Evolutionary conservation across 805 yeast species (phyloP), one percentile per base, ranked within the genome.

Genomic region (Candida dajiaensis): DNA sequence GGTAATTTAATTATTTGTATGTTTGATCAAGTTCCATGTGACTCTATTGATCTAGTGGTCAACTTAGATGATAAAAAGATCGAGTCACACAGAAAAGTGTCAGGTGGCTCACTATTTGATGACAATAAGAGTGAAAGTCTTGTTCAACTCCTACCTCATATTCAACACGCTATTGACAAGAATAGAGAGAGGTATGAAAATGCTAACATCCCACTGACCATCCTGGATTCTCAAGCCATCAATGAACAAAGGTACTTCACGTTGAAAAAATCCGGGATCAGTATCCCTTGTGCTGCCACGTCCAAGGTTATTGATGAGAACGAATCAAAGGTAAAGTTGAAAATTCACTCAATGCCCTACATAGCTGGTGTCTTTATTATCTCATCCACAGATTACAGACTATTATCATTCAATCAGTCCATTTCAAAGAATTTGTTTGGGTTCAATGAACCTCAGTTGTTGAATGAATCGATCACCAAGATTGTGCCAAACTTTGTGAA

Each of bases 331-430:
- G 61, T 81, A 19, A 77, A 83, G 56, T 59, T 87, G 46, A 83
- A 85, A 53, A 73, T 88, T 18, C 90, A 85, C 58, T 73, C 90
- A 5, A 65, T 88, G 55, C 96, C 96, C 0, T 86, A 87, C 63
- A 85, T 88, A 55, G 94, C 96, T 1, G 97, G 97, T 37, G 77
- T 87, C 23, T 81, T 89, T 57, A 81, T 87, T 12, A 69, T 89
- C 13, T 80, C 83, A 42, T 50, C 65, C 2, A 40, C 49, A 1
- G 52, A 51, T 38, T 75, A 71, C 53, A 66, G 70, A 8, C 71
- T 89, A 35, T 62, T 85, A n/a, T 81, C 92, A 12, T 85, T 84
- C 61, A 89, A 89, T 65, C 78, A 79, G 50, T 87, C 95, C 10
- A 81, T 88, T 45, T 79, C 89, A 11, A 81, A 83, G 50, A 85